Evolutionary conservation across 2,329 filamentous ascomycete genomes (phyloP).

Genomic region (Scytalidium lignicola): DNA sequence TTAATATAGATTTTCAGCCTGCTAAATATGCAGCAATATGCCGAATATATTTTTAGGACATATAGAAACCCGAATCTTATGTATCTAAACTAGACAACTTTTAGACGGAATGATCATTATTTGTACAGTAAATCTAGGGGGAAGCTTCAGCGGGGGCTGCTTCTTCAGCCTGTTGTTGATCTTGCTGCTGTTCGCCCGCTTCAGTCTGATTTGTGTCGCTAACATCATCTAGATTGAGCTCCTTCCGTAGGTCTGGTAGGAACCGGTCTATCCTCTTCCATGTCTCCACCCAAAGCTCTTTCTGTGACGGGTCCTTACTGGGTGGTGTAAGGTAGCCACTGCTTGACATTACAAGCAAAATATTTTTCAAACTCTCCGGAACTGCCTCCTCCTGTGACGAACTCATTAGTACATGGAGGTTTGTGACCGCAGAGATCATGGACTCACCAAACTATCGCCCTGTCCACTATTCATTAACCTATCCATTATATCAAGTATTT

Average conservation of each 20-base stretch:
- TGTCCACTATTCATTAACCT: conserved; percentile 94
- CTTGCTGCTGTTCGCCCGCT: neutral
- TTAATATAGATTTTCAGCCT: conserved; percentile 36
- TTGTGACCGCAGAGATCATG: neutral
- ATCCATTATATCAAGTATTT: conserved; percentile 91
- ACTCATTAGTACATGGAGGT: conserved; percentile 8
- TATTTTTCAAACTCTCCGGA: conserved; percentile 92
- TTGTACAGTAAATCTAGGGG: neutral
- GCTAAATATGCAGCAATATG: conserved; percentile 54
- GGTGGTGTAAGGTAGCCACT: conserved; percentile 78
- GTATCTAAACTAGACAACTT: conserved; percentile 30
- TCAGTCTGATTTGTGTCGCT: conserved; percentile 6
- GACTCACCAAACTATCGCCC: conserved; percentile 75
- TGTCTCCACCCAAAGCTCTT: conserved; percentile 56
- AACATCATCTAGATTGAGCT: conserved; percentile 49
- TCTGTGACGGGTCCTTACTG: conserved; percentile 47
- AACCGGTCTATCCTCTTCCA: conserved; percentile 64
- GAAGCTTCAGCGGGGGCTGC: neutral
- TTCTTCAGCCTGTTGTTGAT: neutral
- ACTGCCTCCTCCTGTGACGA: conserved; percentile 78
- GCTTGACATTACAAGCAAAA: conserved; percentile 89
- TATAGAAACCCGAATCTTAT: conserved; percentile 29
- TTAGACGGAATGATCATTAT: conserved; percentile 14
- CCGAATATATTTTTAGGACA: conserved; percentile 54
- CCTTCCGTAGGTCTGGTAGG: conserved; percentile 53